A percentile compares a stretch with the other conserved stretches of the same genome.
phyloP scores from a whole-genome alignment of 352 stramenopile species.

The Globisporangium splendens region DNA sequence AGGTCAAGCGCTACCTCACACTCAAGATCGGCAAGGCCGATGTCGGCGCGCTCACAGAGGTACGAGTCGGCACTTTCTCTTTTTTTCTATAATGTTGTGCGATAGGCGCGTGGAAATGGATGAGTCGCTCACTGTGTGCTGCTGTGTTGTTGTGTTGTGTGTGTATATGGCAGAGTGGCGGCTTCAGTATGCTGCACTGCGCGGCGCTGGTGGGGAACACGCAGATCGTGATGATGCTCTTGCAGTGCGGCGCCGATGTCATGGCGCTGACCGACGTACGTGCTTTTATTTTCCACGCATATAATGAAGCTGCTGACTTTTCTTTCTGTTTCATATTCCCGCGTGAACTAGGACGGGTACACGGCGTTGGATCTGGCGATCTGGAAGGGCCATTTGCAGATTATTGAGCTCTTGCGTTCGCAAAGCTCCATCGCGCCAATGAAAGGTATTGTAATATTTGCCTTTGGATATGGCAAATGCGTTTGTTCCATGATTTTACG shows the following conservation, averaged over 20 bases:
- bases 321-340: conserved; percentile 1
- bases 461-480: too few species aligned
- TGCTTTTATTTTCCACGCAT: background rate
- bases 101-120: too few species aligned
- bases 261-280: conserved; percentile 71
- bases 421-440: conserved; percentile 79
- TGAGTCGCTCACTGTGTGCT: background rate
- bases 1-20: conserved; percentile 74
- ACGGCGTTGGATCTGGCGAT: conserved; percentile 77
- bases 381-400: conserved; percentile 78
- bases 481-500: too few species aligned
- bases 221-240: conserved; percentile 86
- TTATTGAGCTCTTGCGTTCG: conserved; percentile 78
- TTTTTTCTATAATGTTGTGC: too few species aligned
- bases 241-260: conserved; percentile 75
- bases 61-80: too few species aligned
- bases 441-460: conserved; percentile 41
- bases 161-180: conserved; percentile 38
- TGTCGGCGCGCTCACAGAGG: conserved; percentile 69
- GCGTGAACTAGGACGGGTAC: conserved; percentile 58
- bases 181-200: conserved; percentile 82
- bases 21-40: conserved; percentile 84
- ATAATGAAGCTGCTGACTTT: background rate
- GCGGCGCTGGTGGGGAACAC: conserved; percentile 72
- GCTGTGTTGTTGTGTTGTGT: background rate